Percentiles rank a stretch among this genome's conserved stretches.
Conservation (phyloP, 2,329 filamentous ascomycete species). For the Penicillium sumatraense region DNA sequence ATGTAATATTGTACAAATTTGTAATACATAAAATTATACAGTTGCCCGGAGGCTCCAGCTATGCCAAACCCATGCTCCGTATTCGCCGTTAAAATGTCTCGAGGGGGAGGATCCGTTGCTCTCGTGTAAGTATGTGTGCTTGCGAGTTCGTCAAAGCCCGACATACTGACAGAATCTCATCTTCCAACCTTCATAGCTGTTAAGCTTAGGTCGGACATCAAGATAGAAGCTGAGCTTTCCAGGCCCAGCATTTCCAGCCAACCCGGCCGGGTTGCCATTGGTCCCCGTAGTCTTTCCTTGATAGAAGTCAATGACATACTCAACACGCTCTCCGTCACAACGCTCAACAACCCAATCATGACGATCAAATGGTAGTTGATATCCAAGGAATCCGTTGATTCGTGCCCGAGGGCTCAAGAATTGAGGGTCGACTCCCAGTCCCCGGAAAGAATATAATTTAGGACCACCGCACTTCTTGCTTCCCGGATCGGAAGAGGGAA, state of each 20-base stretch:
- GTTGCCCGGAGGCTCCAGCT: slow-evolving; percentile 15
- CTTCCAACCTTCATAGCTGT: slow-evolving; percentile 64
- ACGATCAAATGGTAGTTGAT: slow-evolving; percentile 87
- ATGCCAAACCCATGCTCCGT: slow-evolving; percentile 30
- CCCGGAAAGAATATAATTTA: slow-evolving; percentile 80
- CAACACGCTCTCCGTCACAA: slow-evolving; percentile 74
- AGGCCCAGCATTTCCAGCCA: slow-evolving; percentile 36
- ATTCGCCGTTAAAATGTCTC: slow-evolving; percentile 30
- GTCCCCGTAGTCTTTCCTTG: slow-evolving; percentile 63
- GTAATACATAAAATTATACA: slow-evolving; percentile 43
- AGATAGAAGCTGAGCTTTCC: slow-evolving; percentile 65
- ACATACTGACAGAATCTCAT: slow-evolving; percentile 54
- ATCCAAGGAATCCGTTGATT: slow-evolving; percentile 83
- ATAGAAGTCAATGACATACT: slow-evolving; percentile 99
- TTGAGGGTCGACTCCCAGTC: slow-evolving; percentile 56
- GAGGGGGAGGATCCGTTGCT: background rate
- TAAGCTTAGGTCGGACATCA: slow-evolving; percentile 69
- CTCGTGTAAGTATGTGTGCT: too few species aligned
- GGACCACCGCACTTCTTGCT: slow-evolving; percentile 75
- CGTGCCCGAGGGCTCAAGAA: slow-evolving; percentile 80
- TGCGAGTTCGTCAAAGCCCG: background rate
- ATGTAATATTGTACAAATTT: slow-evolving; percentile 40
- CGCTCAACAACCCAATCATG: slow-evolving; percentile 98
- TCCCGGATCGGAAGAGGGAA: slow-evolving; percentile 57
- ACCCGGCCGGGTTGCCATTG: slow-evolving; percentile 28